Evolutionary conservation across 1,284 basidiomycete genomes (phyloP).

Genomic region (Cryptococcus deneoformans): DNA sequence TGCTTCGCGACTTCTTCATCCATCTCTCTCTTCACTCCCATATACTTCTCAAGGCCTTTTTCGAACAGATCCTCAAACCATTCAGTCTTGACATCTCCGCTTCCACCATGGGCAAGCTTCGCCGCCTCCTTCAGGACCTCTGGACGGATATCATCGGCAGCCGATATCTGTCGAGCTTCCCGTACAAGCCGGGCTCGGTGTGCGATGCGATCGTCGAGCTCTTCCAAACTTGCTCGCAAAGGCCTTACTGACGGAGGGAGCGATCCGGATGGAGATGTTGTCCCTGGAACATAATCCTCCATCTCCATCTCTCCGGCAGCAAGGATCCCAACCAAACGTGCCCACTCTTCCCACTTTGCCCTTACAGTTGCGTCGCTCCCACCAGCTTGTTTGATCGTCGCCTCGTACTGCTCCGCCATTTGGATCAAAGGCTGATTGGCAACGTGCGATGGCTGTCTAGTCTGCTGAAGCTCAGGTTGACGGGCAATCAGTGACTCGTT

Average conservation of each 20-base stretch:
- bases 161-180: conserved; percentile 63
- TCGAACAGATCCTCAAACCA: conserved; percentile 84
- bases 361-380: conserved; percentile 72
- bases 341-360: conserved; percentile 84
- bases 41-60: conserved; percentile 75
- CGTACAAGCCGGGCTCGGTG: conserved; percentile 62
- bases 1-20: conserved; percentile 62
- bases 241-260: conserved; percentile 58
- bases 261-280: conserved; percentile 21
- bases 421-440: conserved; percentile 71
- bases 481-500: conserved; percentile 62
- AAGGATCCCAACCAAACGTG: conserved; percentile 65
- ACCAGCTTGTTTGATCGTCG: conserved; percentile 68
- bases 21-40: conserved; percentile 66
- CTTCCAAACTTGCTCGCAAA: conserved; percentile 74
- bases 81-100: conserved; percentile 71
- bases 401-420: conserved; percentile 68
- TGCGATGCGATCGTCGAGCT: conserved; percentile 69
- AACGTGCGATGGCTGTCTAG: conserved; percentile 65
- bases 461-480: conserved; percentile 49
- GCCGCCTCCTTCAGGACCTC: conserved; percentile 66
- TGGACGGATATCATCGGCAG: conserved; percentile 71
- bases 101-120: conserved; percentile 53
- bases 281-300: conserved; percentile 55
- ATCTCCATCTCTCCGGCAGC: conserved; percentile 69